Evolutionary conservation across 495 filamentous ascomycete genomes (phyloP).

Genomic region (Tuber melanosporum): DNA sequence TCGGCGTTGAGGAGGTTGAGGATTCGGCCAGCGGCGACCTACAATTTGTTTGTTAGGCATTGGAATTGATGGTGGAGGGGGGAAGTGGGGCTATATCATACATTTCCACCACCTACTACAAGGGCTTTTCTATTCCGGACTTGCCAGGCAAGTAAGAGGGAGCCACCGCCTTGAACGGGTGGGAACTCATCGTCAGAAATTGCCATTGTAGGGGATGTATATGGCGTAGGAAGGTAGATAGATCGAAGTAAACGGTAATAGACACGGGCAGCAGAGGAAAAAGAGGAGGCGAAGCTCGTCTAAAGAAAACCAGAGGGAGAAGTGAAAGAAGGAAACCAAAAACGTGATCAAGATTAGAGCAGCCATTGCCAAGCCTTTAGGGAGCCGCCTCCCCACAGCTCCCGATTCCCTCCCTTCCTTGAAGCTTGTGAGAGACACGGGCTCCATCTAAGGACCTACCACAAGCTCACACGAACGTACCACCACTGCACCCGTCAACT

Average conservation of each 20-base stretch:
- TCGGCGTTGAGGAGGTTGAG: constrained; percentile 89
- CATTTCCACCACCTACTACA: constrained; percentile 90
- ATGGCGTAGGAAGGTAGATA: background rate
- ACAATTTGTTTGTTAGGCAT: constrained; percentile 15
- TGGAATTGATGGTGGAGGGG: constrained; percentile 15
- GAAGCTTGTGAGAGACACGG: background rate
- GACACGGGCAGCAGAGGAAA: background rate
- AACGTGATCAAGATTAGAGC: background rate
- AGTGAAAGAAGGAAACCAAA: background rate
- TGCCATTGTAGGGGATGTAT: background rate
- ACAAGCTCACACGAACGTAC: background rate
- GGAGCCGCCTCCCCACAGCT: background rate
- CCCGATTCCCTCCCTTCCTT: background rate
- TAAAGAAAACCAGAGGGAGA: background rate
- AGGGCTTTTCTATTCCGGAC: constrained; percentile 73
- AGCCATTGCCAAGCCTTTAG: background rate
- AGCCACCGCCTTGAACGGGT: constrained; percentile 78
- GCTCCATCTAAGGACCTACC: background rate
- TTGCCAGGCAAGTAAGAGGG: constrained; percentile 91
- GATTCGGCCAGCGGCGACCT: constrained; percentile 95
- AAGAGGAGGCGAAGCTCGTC: background rate
- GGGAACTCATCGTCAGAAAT: constrained; percentile 56
- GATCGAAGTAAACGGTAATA: background rate
- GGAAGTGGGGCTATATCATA: constrained; percentile 42
- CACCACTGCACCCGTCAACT: background rate